Conservation (phyloP, 306 rosid species). For the Castanea sativa region DNA sequence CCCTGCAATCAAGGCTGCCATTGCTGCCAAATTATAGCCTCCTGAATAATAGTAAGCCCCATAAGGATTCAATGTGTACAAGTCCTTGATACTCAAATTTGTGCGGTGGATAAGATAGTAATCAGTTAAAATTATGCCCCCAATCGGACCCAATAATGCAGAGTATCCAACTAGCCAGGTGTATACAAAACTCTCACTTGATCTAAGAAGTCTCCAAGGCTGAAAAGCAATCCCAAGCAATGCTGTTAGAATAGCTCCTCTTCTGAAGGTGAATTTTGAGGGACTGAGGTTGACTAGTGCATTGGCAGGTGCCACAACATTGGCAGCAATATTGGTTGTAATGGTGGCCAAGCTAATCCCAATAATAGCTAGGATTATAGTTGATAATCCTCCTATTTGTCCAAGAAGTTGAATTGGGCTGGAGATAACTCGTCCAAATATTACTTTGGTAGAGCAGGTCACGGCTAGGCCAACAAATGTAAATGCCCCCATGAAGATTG, state of each 20-base stretch:
- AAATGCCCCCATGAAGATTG: conserved; percentile 80
- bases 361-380: conserved; percentile 54
- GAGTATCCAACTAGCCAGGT: conserved; percentile 94
- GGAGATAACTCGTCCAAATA: conserved; percentile 72
- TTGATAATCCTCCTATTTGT: conserved; percentile 70
- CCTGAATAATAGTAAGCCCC: conserved; percentile 60
- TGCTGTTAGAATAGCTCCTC: conserved; percentile 72
- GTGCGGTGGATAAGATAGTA: conserved; percentile 56
- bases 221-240: conserved; percentile 80
- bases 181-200: conserved; percentile 89
- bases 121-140: conserved; percentile 68
- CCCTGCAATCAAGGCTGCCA: conserved; percentile 62
- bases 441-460: conserved; percentile 72
- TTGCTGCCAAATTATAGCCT: conserved; percentile 75
- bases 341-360: conserved; percentile 80
- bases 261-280: conserved; percentile 58
- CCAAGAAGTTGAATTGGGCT: conserved; percentile 75
- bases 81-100: conserved; percentile 43
- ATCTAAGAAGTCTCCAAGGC: conserved; percentile 86
- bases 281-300: conserved; percentile 88
- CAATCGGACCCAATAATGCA: conserved; percentile 85
- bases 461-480: conserved; percentile 91
- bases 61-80: conserved; percentile 57
- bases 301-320: conserved; percentile 91
- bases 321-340: conserved; percentile 90